Evolutionary conservation across 495 filamentous ascomycete species (phyloP), one percentile per base, ranked within the genome.

Genomic region (Tuber borchii): DNA sequence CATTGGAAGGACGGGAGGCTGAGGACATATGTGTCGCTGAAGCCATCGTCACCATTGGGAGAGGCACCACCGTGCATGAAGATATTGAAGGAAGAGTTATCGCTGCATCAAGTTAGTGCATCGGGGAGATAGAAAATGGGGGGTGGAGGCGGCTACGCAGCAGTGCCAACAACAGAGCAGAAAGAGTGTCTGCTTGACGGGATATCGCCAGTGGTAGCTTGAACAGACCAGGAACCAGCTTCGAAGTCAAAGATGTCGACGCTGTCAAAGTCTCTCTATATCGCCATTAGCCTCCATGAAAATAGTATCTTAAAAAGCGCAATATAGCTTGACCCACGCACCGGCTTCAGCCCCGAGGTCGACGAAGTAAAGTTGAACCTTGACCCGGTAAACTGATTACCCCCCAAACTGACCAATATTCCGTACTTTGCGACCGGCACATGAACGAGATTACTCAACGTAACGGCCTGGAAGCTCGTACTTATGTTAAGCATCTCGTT

Each of bases 51-150:
- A 2, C 22, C 45, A 6, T 20, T n/a, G 6, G 31, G 20, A 22
- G n/a, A 45, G 19, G 4, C 19, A 8, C 77, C 77, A n/a, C 77
- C 77, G 69, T 79, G 76, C 44, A 79, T 71, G 26, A 78, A 78
- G 46, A 79, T 42, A 42, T 43, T 79, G 65, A 78, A 76, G 1
- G 77, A 79, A n/a, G 77, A 79, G 31, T 72, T 71, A 43, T 79
- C 77, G 48, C 22, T 61, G 51, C 22, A 61, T 61, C 12, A 26
- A 61, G 51, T 61, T n/a, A 61, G 51, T 26, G n/a, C 2, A 2
- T 61, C 9, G n/a, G 51, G 48, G 22, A 17, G 10, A n/a, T 73
- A 31, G 4, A 26, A 26, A 6, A 14, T 40, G 8, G 42, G 69
- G 37, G 22, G 7, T 17, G 71, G 43, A 42, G 34, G 42, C 14